phyloP scores from a whole-genome alignment of 2,329 filamentous ascomycete genomes.

The Beauveria pseudobassiana region DNA sequence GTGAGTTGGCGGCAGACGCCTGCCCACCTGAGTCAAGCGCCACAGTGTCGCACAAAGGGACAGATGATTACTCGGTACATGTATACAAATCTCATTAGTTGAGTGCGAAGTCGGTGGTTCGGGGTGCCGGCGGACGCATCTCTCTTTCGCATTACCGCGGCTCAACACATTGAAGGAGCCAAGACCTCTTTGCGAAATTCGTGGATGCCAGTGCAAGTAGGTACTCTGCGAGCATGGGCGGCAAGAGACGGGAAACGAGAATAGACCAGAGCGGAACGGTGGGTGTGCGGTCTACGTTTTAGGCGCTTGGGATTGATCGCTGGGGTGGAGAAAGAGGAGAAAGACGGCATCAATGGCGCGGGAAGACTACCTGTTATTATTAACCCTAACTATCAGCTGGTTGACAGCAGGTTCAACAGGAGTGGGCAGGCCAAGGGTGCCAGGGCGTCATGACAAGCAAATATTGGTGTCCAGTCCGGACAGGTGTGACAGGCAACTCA shows the following conservation, averaged over 20 bases:
- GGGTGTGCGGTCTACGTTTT: background rate
- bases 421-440: background rate
- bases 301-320: background rate
- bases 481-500: too few species aligned
- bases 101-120: too few species aligned
- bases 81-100: background rate
- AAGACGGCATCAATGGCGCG: background rate
- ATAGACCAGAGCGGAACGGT: background rate
- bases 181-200: too few species aligned
- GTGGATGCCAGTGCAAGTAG: too few species aligned
- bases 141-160: background rate
- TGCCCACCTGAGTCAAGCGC: slow-evolving; percentile 3
- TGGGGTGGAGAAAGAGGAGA: background rate
- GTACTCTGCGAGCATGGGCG: background rate
- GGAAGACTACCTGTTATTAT: background rate
- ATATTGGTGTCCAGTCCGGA: too few species aligned
- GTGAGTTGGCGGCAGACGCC: background rate
- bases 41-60: background rate
- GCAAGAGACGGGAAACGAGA: background rate
- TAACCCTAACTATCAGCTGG: background rate
- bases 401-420: background rate
- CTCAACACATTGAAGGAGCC: background rate
- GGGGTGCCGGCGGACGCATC: background rate
- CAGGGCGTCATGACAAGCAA: background rate
- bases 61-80: background rate